Base-by-base conservation (phyloP, 202 grass and related monocot species). In the Musa balbisiana region DNA sequence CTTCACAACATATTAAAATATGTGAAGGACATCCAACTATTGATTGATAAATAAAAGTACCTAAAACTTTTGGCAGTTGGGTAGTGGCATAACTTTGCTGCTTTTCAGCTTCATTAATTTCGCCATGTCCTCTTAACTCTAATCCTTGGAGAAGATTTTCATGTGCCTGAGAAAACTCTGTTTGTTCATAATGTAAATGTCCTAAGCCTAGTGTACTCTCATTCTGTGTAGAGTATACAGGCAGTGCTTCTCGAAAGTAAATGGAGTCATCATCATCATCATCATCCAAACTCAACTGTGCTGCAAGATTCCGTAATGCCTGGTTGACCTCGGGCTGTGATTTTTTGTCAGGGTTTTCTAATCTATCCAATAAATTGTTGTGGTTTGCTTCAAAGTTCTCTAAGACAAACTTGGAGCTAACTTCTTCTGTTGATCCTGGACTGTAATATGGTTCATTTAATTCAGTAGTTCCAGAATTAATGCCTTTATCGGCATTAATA, bases 271-370 rank as follows among this genome's bases (percentile, higher is more conserved):
- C 88, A 67, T 90, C 90, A 82, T 92, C 87, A 83, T 89, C 82
- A 73, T 89, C 89, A 79, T 85, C 89, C 75, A 99, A 79, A 83
- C 89, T 92, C 85, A 99, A 91, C 75, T 94, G 95, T 75, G 84
- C 81, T 73, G 75, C 85, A 62, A 99, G 77, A 59, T 87, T 91
- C 77, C 73, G 91, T 75, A 99, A 75, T 83, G 87, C 95, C 80
- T 88, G 58, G 79, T 87, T 87, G 75, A 97, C 83, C 79, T 76
- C 59, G 1, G 59, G 56, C 11, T 64, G 56, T 72, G 78, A 17
- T 15, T 67, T 49, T 27, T 58, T 11, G 24, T 59, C 52, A 71
- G 55, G 29, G 56, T 50, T 79, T 56, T 84, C 85, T 49, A 81
- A 86, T 74, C 74, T 87, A 80, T 83, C 84, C 64, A 43, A 55